Evolutionary conservation across 345 rosid species (phyloP), one percentile per base, ranked within the genome.

Genomic region (Nephelium lappaceum): DNA sequence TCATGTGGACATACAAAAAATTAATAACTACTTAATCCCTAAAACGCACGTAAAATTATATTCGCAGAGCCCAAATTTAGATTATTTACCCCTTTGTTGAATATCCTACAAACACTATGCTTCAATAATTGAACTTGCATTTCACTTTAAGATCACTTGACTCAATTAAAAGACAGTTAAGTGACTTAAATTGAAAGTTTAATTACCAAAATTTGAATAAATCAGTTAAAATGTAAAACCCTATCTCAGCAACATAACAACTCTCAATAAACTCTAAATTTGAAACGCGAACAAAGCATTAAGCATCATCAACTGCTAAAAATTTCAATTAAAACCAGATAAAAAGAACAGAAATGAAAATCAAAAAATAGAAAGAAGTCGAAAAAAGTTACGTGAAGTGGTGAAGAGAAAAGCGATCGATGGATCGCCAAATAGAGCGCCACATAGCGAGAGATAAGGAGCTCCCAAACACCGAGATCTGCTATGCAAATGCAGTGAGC

Each of bases 321-420:
- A 23, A 23, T 42, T 41, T 15, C 58, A 5, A 74, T 0, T 45
- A 15, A 9, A 9, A 41, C 39, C 24, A 11, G 4, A 74, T 8
- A 72, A 21, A 0, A 1, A 11, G 12, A 45, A 45, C 8, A 45
- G 51, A 45, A 45, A 19, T 12, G n/a, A 39, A 47, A 45, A 11
- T 69, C 11, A 45, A 5, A 11, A 69, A 43, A 69, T 7, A 67
- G 6, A 2, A 39, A 41, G 8, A 36, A 11, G 39, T 0, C 24
- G 53, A 12, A 67, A 41, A 75, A 7, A 42, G 73, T 81, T 81
- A 88, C 94, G 79, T 88, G 87, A 91, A 88, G 79, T 89, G 82
- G 67, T 83, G 93, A 38, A 87, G 85, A 69, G 95, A 89, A 84
- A 89, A 91, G 80, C 95, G 90, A 84, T 89, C 88, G 74, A 84